Conservation (phyloP, 2,329 filamentous ascomycete species). For the Nemania sp. region DNA sequence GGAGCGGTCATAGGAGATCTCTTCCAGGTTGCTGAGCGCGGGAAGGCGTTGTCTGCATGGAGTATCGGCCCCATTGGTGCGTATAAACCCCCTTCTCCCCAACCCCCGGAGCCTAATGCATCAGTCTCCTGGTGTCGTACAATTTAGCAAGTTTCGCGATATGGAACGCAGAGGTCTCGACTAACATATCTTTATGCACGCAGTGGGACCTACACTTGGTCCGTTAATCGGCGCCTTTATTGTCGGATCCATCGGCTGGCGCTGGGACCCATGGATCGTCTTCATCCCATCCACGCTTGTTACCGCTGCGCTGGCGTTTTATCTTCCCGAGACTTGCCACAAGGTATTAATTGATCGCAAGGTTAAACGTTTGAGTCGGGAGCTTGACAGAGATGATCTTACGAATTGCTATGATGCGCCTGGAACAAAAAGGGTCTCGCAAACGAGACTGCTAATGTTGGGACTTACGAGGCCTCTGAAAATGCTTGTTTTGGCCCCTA, state of each 20-base stretch:
- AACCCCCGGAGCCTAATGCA: no score
- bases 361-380: slow-evolving; percentile 57
- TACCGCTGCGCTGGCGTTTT: slow-evolving; percentile 54
- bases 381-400: slow-evolving; percentile 60
- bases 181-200: no score
- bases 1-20: slow-evolving; percentile 68
- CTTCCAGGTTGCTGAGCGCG: slow-evolving; percentile 61
- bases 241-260: slow-evolving; percentile 62
- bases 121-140: no score
- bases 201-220: slow-evolving; percentile 61
- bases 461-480: slow-evolving; percentile 65
- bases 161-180: no score
- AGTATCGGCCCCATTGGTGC: slow-evolving; percentile 59
- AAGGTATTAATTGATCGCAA: slow-evolving; percentile 65
- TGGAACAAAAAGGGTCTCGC: slow-evolving; percentile 42
- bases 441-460: slow-evolving; percentile 50
- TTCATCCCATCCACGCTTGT: slow-evolving; percentile 59
- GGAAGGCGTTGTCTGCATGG: slow-evolving; percentile 64
- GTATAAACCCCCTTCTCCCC: no score
- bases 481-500: slow-evolving; percentile 62
- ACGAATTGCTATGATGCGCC: slow-evolving; percentile 60
- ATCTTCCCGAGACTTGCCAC: slow-evolving; percentile 62
- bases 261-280: slow-evolving; percentile 66
- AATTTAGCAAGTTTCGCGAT: no score
- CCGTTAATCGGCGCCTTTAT: slow-evolving; percentile 64